Evolutionary conservation across 768 basidiomycete species (phyloP).

Genomic region (Panus rudis): DNA sequence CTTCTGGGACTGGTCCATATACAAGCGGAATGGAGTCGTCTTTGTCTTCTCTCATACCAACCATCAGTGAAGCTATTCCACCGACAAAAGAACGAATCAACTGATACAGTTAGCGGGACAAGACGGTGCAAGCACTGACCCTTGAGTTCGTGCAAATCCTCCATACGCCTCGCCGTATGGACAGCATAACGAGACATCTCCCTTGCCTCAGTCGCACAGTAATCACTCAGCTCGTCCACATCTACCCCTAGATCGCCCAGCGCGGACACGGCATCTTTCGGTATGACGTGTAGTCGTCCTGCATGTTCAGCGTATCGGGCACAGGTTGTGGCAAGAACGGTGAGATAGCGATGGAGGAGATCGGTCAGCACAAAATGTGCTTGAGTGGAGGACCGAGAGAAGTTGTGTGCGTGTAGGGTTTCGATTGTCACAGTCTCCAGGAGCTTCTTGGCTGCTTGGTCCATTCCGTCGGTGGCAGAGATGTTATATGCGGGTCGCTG

Average conservation of each 20-base stretch:
- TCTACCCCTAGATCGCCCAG: slow-evolving; percentile 71
- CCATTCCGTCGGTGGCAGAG: slow-evolving; percentile 35
- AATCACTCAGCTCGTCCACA: slow-evolving; percentile 63
- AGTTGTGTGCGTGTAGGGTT: slow-evolving; percentile 71
- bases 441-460: slow-evolving; percentile 48
- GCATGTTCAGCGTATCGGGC: slow-evolving; percentile 71
- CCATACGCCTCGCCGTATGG: slow-evolving; percentile 55
- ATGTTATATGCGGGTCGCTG: too few species aligned
- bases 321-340: slow-evolving; percentile 57
- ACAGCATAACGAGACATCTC: slow-evolving; percentile 65
- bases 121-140: slow-evolving; percentile 35
- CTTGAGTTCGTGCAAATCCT: slow-evolving; percentile 69
- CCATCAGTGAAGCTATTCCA: slow-evolving; percentile 46
- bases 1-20: slow-evolving; percentile 26
- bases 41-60: slow-evolving; percentile 48
- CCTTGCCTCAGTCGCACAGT: slow-evolving; percentile 55
- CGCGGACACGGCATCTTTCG: slow-evolving; percentile 55
- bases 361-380: slow-evolving; percentile 67
- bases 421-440: slow-evolving; percentile 62
- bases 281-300: slow-evolving; percentile 52
- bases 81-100: slow-evolving; percentile 22
- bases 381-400: slow-evolving; percentile 69
- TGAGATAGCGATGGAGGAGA: slow-evolving; percentile 67
- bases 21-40: slow-evolving; percentile 51
- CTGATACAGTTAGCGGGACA: slow-evolving; percentile 15